phyloP scores from a whole-genome alignment of 257 asterid genomes.

The Solanum chiquidenum region DNA sequence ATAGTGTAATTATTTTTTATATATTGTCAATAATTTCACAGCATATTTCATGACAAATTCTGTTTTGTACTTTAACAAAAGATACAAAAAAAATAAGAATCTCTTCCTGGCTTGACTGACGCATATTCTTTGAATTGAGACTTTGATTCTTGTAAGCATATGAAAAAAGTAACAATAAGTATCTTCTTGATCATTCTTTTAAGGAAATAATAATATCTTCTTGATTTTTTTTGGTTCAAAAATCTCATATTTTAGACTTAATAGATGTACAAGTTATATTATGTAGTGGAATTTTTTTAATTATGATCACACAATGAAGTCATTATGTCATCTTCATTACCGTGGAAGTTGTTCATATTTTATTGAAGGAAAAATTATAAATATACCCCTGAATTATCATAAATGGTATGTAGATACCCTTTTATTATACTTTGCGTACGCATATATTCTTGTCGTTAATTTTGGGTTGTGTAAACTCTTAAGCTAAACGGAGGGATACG shows the following conservation, averaged over 20 bases:
- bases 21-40: background rate
- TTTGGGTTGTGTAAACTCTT: no score
- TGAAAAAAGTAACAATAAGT: background rate
- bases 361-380: background rate
- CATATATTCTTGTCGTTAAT: no score
- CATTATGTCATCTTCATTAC: background rate
- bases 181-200: background rate
- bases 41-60: background rate
- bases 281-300: background rate
- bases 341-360: background rate
- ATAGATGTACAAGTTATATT: background rate
- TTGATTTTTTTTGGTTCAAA: no score
- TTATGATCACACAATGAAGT: background rate
- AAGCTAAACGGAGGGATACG: no score
- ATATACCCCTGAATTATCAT: no score
- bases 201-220: background rate
- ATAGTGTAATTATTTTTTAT: background rate
- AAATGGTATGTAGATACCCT: no score
- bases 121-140: background rate
- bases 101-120: background rate
- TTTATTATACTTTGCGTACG: no score
- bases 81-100: background rate
- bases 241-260: background rate
- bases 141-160: background rate
- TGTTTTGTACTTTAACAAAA: background rate